phyloP scores from a whole-genome alignment of 2,329 filamentous ascomycete genomes.

The Phyllosticta capitalensis region DNA sequence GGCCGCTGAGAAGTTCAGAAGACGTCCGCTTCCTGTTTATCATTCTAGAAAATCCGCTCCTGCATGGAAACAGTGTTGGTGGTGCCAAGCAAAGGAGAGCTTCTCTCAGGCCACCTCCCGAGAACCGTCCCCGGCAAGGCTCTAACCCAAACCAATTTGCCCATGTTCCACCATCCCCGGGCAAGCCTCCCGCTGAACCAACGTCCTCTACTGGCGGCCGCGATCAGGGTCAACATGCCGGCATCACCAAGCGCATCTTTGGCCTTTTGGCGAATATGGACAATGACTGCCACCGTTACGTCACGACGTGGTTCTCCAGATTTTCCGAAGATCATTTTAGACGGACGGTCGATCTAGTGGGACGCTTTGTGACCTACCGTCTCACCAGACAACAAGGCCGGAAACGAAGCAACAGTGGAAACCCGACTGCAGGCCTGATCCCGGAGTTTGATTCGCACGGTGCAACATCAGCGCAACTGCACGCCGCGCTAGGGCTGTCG shows the following conservation, averaged over 20 bases:
- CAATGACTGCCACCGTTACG: slow-evolving; percentile 63
- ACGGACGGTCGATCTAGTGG: slow-evolving; percentile 64
- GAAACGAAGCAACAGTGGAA: slow-evolving; percentile 49
- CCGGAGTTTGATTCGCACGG: slow-evolving; percentile 49
- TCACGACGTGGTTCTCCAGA: slow-evolving; percentile 70
- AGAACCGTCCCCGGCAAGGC: slow-evolving; percentile 5
- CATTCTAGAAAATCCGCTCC: slow-evolving; percentile 66
- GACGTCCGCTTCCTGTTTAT: slow-evolving; percentile 72
- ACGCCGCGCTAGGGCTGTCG: slow-evolving; percentile 58
- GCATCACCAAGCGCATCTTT: slow-evolving; percentile 74
- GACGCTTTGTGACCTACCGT: slow-evolving; percentile 73
- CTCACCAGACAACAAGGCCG: slow-evolving; percentile 62
- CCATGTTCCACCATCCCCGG: not conserved
- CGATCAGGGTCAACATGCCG: slow-evolving; percentile 59
- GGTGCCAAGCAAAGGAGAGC: not conserved
- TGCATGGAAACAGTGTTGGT: slow-evolving; percentile 39
- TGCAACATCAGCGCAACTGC: slow-evolving; percentile 59
- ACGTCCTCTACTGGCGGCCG: not conserved
- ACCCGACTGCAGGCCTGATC: slow-evolving; percentile 58
- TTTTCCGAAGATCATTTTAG: slow-evolving; percentile 60
- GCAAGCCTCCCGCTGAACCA: not conserved
- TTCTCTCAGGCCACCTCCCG: not conserved
- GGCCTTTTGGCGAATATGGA: slow-evolving; percentile 70
- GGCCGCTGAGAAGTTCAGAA: slow-evolving; percentile 55
- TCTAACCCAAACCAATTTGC: slow-evolving; percentile 4